Evolutionary conservation across 2,329 filamentous ascomycete genomes (phyloP).

Genomic region (Colletotrichum eleusines): DNA sequence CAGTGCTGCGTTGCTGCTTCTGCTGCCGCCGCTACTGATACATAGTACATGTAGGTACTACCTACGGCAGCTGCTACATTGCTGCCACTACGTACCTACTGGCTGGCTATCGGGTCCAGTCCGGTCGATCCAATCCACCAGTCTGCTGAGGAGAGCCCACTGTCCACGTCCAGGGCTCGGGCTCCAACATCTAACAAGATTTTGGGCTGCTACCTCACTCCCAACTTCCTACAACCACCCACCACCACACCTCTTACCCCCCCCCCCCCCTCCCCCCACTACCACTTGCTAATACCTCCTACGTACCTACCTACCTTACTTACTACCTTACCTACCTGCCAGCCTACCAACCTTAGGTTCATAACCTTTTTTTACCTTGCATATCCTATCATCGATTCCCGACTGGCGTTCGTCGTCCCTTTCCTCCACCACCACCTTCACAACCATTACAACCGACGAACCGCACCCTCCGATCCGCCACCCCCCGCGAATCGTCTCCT

Average conservation of each 20-base stretch:
- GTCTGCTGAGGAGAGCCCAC: constrained; percentile 40
- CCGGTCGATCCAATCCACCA: constrained; percentile 42
- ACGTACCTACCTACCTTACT: constrained; percentile 25
- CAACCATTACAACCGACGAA: constrained; percentile 43
- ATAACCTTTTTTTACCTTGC: constrained; percentile 29
- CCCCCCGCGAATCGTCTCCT: constrained; percentile 35
- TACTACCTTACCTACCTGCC: constrained; percentile 16
- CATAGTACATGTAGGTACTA: background rate
- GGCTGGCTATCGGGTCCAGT: constrained; percentile 39
- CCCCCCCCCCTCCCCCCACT: background rate
- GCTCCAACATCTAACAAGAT: constrained; percentile 40
- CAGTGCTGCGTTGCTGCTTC: constrained; percentile 32
- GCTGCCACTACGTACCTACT: constrained; percentile 26
- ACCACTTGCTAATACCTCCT: constrained; percentile 11
- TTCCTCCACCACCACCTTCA: constrained; percentile 43
- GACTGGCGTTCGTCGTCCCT: constrained; percentile 36
- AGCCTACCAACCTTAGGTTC: constrained; percentile 29
- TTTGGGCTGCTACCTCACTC: constrained; percentile 37
- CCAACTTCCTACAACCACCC: constrained; percentile 27
- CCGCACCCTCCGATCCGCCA: constrained; percentile 39
- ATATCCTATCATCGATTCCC: constrained; percentile 38
- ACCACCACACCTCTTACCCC: constrained; percentile 10
- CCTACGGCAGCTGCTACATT: constrained; percentile 4
- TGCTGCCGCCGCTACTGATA: constrained; percentile 26
- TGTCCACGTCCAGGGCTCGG: constrained; percentile 39